A percentile compares a stretch with the other conserved stretches of the same genome.
phyloP scores from a whole-genome alignment of 257 asterid genomes.

The Solanum dulcamara region DNA sequence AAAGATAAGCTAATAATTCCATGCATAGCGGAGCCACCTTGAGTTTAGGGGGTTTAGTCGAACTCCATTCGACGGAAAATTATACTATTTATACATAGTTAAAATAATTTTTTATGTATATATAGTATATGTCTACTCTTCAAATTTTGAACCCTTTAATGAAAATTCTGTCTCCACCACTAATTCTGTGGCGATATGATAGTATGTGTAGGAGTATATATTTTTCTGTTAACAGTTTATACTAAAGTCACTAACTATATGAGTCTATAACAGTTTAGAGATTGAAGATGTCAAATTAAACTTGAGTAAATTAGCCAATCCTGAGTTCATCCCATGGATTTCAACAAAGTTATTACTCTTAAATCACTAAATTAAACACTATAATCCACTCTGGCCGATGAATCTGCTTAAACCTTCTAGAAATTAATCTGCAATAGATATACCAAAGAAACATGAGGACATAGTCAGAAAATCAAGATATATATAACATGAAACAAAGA shows the following conservation, averaged over 20 bases:
- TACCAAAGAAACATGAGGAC: background rate
- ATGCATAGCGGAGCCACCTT: too few relatives aligned
- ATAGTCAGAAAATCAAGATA: background rate
- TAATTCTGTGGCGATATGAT: too few relatives aligned
- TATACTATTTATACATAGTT: too few relatives aligned
- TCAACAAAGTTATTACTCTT: background rate
- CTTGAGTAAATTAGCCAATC: background rate
- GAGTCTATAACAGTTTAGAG: too few relatives aligned
- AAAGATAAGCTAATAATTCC: too few relatives aligned
- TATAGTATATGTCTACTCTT: too few relatives aligned
- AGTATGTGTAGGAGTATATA: too few relatives aligned
- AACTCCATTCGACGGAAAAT: too few relatives aligned
- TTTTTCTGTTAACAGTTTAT: background rate
- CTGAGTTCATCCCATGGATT: background rate
- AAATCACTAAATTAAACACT: background rate
- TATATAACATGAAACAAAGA: background rate
- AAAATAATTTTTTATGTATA: too few relatives aligned
- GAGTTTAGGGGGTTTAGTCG: too few relatives aligned
- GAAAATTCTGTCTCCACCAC: too few relatives aligned
- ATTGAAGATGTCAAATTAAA: background rate
- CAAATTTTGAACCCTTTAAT: too few relatives aligned
- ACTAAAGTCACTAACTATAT: background rate
- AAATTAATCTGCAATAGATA: background rate
- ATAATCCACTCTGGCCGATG: background rate
- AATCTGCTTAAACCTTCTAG: background rate